Base-by-base conservation (phyloP, 257 asterid species). In the Solanum appendiculatum region DNA sequence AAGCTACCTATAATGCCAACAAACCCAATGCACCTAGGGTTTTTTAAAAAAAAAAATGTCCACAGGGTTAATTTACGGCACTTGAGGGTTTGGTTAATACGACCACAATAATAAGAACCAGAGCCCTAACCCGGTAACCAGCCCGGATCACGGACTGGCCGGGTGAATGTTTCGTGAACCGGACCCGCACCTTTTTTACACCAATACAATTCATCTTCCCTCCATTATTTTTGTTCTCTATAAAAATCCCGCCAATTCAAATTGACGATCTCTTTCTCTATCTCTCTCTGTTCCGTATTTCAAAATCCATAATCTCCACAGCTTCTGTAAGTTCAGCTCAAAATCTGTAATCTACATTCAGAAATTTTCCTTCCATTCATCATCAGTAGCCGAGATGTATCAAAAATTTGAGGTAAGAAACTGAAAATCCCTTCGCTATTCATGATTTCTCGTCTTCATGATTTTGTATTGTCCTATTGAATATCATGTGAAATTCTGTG, bases 1-100 rank as follows among this genome's bases (percentile, higher is more conserved):
- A 48, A 48, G 8, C 0, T 48, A 5, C 2, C 0, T 5, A 5
- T 48, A 48, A 0, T 48, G 0, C 15, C 58, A 48, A 48, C 58
- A 48, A 48, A 48, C 0, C 12, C 25, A 56, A 58, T n/a, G n/a
- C n/a, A n/a, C n/a, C n/a, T n/a, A n/a, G n/a, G n/a, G n/a, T n/a
- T n/a, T n/a, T n/a, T n/a, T n/a, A n/a, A n/a, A n/a, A n/a, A n/a
- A n/a, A n/a, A n/a, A n/a, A n/a, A n/a, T n/a, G n/a, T n/a, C n/a
- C n/a, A n/a, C n/a, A n/a, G n/a, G n/a, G n/a, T n/a, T n/a, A n/a
- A n/a, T n/a, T n/a, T n/a, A n/a, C n/a, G n/a, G n/a, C n/a, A n/a
- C n/a, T n/a, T n/a, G n/a, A n/a, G n/a, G n/a, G n/a, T n/a, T n/a
- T n/a, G n/a, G n/a, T n/a, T n/a, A n/a, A n/a, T n/a, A n/a, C n/a